Conservation (phyloP, 495 filamentous ascomycete genomes). For the Podospora appendiculata region DNA sequence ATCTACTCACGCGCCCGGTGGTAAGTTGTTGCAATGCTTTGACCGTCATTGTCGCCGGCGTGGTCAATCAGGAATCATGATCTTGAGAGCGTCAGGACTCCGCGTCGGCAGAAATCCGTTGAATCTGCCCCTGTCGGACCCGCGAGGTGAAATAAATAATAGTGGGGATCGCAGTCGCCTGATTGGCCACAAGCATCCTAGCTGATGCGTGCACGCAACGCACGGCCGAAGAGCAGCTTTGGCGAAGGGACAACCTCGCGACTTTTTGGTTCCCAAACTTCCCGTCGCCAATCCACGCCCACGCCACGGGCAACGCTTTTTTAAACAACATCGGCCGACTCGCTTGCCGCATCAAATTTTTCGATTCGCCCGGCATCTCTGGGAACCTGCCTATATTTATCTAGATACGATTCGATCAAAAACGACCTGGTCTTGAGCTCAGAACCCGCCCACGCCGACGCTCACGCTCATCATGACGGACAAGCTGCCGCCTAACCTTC, state of each 20-base stretch:
- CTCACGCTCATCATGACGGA: slow-evolving; percentile 62
- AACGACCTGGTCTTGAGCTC: not conserved
- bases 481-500: slow-evolving; percentile 84
- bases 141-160: slow-evolving; percentile 3
- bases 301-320: too few species aligned
- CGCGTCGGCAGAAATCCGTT: slow-evolving; percentile 8
- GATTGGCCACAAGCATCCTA: slow-evolving; percentile 1
- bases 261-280: not conserved
- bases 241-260: not conserved
- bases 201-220: not conserved
- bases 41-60: slow-evolving; percentile 55
- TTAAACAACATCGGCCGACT: not conserved
- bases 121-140: not conserved
- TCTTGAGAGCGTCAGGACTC: not conserved
- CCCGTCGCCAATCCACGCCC: not conserved
- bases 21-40: slow-evolving; percentile 51
- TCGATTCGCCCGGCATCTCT: not conserved
- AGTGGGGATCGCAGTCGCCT: not conserved
- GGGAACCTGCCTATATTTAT: too few species aligned
- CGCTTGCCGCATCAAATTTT: not conserved
- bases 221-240: not conserved
- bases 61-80: slow-evolving; percentile 12
- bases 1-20: slow-evolving; percentile 47
- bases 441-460: not conserved
- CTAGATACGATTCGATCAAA: too few species aligned